Evolutionary conservation across 164 flowering plant species (phyloP).

Genomic region (Berberis vulgaris): DNA sequence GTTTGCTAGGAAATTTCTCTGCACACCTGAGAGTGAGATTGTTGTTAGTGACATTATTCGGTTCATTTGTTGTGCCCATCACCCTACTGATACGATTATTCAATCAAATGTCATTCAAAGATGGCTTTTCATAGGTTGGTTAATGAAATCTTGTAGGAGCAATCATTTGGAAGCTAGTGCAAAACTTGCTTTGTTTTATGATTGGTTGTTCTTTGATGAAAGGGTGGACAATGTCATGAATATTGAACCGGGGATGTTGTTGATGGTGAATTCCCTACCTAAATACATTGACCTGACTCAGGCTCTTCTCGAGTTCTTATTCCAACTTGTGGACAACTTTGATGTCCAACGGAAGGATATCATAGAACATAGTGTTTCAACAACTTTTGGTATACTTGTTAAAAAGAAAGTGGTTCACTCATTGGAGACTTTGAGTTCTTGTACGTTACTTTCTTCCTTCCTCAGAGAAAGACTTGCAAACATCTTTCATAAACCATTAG

Average conservation of each 20-base stretch:
- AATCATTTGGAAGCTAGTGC: slow-evolving; percentile 48
- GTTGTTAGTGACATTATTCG: slow-evolving; percentile 65
- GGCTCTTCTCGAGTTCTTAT: slow-evolving; percentile 65
- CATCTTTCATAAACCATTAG: slow-evolving; percentile 7
- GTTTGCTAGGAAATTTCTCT: slow-evolving; percentile 71
- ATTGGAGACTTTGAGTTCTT: slow-evolving; percentile 47
- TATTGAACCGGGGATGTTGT: slow-evolving; percentile 74
- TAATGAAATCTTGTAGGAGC: slow-evolving; percentile 51
- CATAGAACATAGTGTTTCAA: slow-evolving; percentile 43
- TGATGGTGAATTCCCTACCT: slow-evolving; percentile 73
- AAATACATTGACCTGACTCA: slow-evolving; percentile 59
- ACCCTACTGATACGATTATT: slow-evolving; percentile 73
- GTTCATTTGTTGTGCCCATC: slow-evolving; percentile 83
- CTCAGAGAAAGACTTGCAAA: slow-evolving; percentile 43
- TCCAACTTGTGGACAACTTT: slow-evolving; percentile 60
- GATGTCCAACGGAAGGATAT: slow-evolving; percentile 41
- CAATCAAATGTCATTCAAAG: slow-evolving; percentile 72
- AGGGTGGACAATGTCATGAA: slow-evolving; percentile 70
- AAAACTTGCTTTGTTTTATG: slow-evolving; percentile 83
- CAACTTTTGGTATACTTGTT: slow-evolving; percentile 49
- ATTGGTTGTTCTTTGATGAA: slow-evolving; percentile 91
- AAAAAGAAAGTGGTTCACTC: slow-evolving; percentile 57
- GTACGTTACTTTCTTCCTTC: slow-evolving; percentile 38
- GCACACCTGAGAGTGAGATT: slow-evolving; percentile 42
- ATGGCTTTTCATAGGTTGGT: slow-evolving; percentile 97